phyloP scores from a whole-genome alignment of 306 rosid species.

The Begonia loranthoides region DNA sequence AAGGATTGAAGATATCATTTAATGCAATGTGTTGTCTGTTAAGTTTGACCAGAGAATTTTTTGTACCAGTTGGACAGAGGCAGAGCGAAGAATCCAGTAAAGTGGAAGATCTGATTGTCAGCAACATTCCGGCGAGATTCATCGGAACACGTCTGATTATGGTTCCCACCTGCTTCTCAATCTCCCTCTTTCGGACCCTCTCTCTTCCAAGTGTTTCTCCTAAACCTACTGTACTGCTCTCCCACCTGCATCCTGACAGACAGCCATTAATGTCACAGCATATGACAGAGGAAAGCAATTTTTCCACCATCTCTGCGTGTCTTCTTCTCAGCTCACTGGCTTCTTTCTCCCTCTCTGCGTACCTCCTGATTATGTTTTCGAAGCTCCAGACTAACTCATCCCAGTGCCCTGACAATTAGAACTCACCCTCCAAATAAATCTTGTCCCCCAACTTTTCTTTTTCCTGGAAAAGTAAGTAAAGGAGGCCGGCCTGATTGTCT shows the following conservation, averaged over 20 bases:
- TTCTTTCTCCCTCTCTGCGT: constrained; percentile 12
- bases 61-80: too few relatives aligned
- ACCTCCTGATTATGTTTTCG: constrained; percentile 8
- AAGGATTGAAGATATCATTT: too few relatives aligned
- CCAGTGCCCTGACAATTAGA: constrained; percentile 26
- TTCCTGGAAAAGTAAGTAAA: constrained; percentile 9
- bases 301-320: constrained; percentile 37
- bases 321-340: constrained; percentile 14
- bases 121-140: constrained; percentile 27
- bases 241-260: too few relatives aligned
- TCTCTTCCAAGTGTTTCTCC: constrained; percentile 11
- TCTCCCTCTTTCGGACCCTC: constrained; percentile 3
- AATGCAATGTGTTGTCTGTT: too few relatives aligned
- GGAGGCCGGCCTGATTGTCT: constrained; percentile 30
- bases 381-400: constrained; percentile 2
- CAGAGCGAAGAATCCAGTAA: constrained; percentile 3
- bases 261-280: too few relatives aligned
- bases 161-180: constrained; percentile 26
- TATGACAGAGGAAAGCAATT: too few relatives aligned
- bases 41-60: too few relatives aligned
- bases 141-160: constrained; percentile 21
- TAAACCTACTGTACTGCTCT: constrained; percentile 9
- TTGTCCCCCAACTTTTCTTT: constrained; percentile 19
- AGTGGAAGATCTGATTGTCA: constrained; percentile 33
- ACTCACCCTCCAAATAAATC: constrained; percentile 19